Evolutionary conservation across 352 stramenopile genomes (phyloP).

Genomic region (Globisporangium splendens): DNA sequence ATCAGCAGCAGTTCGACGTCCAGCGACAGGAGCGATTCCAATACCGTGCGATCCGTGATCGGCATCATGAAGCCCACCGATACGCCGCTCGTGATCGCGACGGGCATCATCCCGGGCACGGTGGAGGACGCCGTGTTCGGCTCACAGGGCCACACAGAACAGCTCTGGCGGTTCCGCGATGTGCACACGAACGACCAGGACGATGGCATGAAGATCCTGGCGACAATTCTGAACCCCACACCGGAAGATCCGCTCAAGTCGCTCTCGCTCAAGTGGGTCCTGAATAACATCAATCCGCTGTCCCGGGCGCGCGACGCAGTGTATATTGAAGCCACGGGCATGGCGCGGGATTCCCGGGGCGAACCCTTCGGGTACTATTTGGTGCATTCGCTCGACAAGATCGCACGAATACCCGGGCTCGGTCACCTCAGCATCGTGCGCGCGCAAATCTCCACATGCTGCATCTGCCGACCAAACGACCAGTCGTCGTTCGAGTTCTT

Average conservation of each 20-base stretch:
- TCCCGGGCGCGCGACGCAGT: conserved; percentile 40
- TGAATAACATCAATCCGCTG: conserved; percentile 33
- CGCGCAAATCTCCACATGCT: conserved; percentile 10
- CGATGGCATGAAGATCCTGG: conserved; percentile 33
- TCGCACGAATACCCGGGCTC: conserved; percentile 12
- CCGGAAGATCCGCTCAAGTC: conserved; percentile 39
- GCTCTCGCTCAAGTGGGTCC: conserved; percentile 40
- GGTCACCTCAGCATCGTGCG: conserved; percentile 10
- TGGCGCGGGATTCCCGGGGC: conserved; percentile 26
- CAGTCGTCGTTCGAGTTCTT: conserved; percentile 5
- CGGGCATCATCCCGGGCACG: conserved; percentile 29
- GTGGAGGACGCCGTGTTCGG: conserved; percentile 41
- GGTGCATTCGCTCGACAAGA: conserved; percentile 12
- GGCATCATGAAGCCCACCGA: conserved; percentile 2
- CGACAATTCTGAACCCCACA: conserved; percentile 30
- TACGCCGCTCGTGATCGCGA: conserved; percentile 23
- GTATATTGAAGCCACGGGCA: conserved; percentile 39
- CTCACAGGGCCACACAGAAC: conserved; percentile 33
- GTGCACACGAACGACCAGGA: conserved; percentile 25
- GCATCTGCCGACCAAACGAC: neutral
- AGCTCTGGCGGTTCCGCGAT: conserved; percentile 29
- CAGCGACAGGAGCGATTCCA: neutral
- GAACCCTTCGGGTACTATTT: conserved; percentile 26
- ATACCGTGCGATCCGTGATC: neutral
- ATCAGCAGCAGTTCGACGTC: neutral